A percentile compares a stretch with the other conserved stretches of the same genome.
phyloP scores from a whole-genome alignment of 345 rosid species.

The Draba incana region DNA sequence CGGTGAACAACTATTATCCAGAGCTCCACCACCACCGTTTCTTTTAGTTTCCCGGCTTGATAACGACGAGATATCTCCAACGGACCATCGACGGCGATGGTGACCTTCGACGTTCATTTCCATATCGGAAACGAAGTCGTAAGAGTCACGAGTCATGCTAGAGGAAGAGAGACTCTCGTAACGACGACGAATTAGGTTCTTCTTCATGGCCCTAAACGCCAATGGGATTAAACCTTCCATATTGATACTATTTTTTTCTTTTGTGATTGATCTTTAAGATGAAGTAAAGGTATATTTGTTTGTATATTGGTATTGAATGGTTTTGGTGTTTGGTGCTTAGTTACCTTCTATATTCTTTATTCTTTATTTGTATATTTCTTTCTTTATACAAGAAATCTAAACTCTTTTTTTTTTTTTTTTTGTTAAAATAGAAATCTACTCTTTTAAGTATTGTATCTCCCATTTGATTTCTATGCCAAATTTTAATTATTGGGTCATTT shows the following conservation, averaged over 20 bases:
- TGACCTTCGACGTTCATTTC: slow-evolving; percentile 27
- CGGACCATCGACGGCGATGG: slow-evolving; percentile 58
- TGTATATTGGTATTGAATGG: background rate
- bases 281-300: slow-evolving; percentile 13
- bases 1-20: slow-evolving; percentile 27
- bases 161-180: slow-evolving; percentile 75
- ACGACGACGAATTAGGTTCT: slow-evolving; percentile 56
- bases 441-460: background rate
- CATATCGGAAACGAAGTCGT: slow-evolving; percentile 34
- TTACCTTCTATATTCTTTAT: slow-evolving; percentile 35
- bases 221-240: slow-evolving; percentile 88
- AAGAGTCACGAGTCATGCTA: slow-evolving; percentile 39
- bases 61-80: slow-evolving; percentile 50
- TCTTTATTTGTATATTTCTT: slow-evolving; percentile 30
- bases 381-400: slow-evolving; percentile 22
- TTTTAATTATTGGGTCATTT: background rate
- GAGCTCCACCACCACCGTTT: slow-evolving; percentile 5
- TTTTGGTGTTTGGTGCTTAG: slow-evolving; percentile 22
- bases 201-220: slow-evolving; percentile 69
- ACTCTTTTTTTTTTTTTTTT: no score
- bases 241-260: slow-evolving; percentile 17
- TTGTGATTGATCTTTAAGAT: slow-evolving; percentile 7
- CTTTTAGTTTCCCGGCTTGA: slow-evolving; percentile 34
- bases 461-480: background rate
- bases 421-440: background rate